These are phyloP conservation scores for Ramaria rubella DNA, from an alignment of 768 basidiomycete species.

Conservation along the genomic window DNA sequence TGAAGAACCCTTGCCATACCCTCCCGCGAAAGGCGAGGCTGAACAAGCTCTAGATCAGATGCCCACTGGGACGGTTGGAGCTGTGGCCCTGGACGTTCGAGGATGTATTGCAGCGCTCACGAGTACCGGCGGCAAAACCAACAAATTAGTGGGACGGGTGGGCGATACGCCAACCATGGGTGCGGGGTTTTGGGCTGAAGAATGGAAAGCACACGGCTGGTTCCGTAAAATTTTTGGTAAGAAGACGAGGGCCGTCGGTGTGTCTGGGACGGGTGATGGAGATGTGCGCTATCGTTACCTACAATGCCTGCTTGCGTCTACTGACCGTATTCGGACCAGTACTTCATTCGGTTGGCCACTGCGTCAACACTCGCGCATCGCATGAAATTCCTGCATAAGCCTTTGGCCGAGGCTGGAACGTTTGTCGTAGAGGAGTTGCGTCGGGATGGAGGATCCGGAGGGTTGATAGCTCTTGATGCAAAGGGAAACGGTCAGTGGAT, in stretches of 20 bases:
- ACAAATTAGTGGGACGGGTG: slow-evolving; percentile 77
- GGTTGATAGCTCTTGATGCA: slow-evolving; percentile 66
- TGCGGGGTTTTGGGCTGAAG: slow-evolving; percentile 78
- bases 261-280: slow-evolving; percentile 84
- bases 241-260: slow-evolving; percentile 45
- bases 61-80: slow-evolving; percentile 78
- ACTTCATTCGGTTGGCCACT: slow-evolving; percentile 67
- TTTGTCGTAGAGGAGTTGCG: slow-evolving; percentile 53
- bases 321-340: slow-evolving; percentile 35
- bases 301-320: neutral
- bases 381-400: slow-evolving; percentile 52
- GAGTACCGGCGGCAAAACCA: slow-evolving; percentile 77
- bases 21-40: slow-evolving; percentile 14
- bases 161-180: slow-evolving; percentile 80
- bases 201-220: slow-evolving; percentile 45
- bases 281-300: slow-evolving; percentile 45
- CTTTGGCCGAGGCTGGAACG: slow-evolving; percentile 48
- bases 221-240: slow-evolving; percentile 31
- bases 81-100: slow-evolving; percentile 67
- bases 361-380: slow-evolving; percentile 61
- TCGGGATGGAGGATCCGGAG: slow-evolving; percentile 58
- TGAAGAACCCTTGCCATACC: slow-evolving; percentile 48
- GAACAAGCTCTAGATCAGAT: slow-evolving; percentile 42
- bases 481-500: slow-evolving; percentile 57
- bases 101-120: slow-evolving; percentile 71